Percentiles rank a stretch among this genome's conserved stretches.
These are phyloP conservation scores for Metarhizium rileyi DNA, from an alignment of 2,329 filamentous ascomycete species.

Conservation along the genomic window DNA sequence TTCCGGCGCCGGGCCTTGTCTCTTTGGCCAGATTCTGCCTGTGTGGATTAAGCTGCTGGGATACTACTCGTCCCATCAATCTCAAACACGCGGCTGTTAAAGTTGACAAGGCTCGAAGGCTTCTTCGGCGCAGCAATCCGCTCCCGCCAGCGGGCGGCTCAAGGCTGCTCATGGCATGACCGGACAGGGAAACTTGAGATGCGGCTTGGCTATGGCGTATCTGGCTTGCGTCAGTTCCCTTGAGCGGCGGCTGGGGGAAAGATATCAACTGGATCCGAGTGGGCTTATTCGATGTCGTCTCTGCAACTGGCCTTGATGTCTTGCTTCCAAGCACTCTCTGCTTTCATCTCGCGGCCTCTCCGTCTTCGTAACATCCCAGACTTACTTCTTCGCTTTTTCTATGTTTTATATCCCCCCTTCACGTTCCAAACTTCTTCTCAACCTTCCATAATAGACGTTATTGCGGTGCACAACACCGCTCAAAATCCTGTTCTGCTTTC, in stretches of 20 bases:
- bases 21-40: constrained; percentile 31
- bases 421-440: background rate
- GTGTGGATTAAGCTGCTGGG: constrained; percentile 9
- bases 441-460: constrained; percentile 1
- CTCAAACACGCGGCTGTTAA: constrained; percentile 34
- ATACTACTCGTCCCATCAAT: constrained; percentile 33
- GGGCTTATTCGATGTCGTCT: background rate
- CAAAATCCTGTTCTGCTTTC: background rate
- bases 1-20: background rate
- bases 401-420: background rate
- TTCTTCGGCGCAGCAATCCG: background rate
- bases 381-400: background rate
- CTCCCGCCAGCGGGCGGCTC: background rate
- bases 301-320: background rate
- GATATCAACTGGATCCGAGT: background rate
- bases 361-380: background rate
- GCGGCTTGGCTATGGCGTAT: background rate
- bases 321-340: background rate
- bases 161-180: background rate
- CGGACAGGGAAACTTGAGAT: background rate
- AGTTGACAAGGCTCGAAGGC: constrained; percentile 1
- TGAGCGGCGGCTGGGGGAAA: background rate
- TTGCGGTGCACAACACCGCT: background rate
- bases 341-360: background rate
- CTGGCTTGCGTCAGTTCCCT: background rate